Evolutionary conservation across 1,139 yeast genomes (phyloP).

Genomic region (Nakaseomyces kungkrabaensis): DNA sequence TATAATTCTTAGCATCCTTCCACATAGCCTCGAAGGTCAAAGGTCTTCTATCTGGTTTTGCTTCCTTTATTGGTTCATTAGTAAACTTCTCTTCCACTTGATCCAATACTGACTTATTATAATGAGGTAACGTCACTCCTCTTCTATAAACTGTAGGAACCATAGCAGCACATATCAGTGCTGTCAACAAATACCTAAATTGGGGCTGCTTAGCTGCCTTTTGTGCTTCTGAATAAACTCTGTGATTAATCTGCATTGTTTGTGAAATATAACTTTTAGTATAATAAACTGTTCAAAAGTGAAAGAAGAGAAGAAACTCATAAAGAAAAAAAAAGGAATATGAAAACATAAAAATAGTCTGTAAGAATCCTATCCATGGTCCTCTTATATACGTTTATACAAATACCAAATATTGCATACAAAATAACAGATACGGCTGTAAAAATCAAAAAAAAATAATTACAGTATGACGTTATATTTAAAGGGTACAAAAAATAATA

Average conservation of each 20-base stretch:
- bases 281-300: too few species aligned
- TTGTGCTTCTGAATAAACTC: constrained; percentile 21
- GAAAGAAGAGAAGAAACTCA: too few species aligned
- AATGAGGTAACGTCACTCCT: constrained; percentile 8
- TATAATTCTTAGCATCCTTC: constrained; percentile 6
- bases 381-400: too few species aligned
- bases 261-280: not conserved
- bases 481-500: too few species aligned
- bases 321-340: too few species aligned
- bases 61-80: constrained; percentile 3
- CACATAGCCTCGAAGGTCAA: not conserved
- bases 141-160: constrained; percentile 22
- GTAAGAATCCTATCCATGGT: too few species aligned
- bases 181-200: constrained; percentile 18
- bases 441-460: too few species aligned
- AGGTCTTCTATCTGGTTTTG: not conserved
- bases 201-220: constrained; percentile 18
- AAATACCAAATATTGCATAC: too few species aligned
- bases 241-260: constrained; percentile 20
- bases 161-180: constrained; percentile 20
- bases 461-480: too few species aligned
- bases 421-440: too few species aligned
- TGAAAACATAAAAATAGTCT: too few species aligned
- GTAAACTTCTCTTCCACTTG: constrained; percentile 1
- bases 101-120: constrained; percentile 3